Conservation (phyloP, 768 basidiomycete genomes). For the Lentinula aciculospora region DNA sequence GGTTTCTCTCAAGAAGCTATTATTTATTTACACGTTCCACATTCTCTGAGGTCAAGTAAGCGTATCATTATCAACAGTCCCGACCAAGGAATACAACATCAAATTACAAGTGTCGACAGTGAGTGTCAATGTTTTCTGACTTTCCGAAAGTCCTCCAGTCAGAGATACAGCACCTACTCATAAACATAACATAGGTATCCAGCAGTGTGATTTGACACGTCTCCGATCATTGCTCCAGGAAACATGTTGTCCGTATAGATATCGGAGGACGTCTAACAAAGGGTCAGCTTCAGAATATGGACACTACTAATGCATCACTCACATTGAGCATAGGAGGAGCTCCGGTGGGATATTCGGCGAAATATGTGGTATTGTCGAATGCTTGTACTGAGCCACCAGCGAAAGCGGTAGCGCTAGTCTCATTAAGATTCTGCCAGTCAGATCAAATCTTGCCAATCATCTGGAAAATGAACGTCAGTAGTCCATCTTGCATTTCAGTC, state of each 20-base stretch:
- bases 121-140: too few species aligned
- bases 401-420: neutral
- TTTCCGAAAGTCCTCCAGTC: too few species aligned
- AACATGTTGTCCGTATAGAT: constrained; percentile 23
- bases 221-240: constrained; percentile 15
- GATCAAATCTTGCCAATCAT: constrained; percentile 9
- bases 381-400: constrained; percentile 3
- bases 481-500: too few species aligned
- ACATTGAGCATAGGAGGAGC: constrained; percentile 5
- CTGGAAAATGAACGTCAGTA: neutral
- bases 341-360: constrained; percentile 5
- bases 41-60: too few species aligned
- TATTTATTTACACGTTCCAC: too few species aligned
- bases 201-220: constrained; percentile 23
- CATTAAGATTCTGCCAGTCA: constrained; percentile 5
- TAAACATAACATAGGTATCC: constrained; percentile 28
- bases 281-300: neutral
- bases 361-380: constrained; percentile 6
- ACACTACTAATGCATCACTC: constrained; percentile 22
- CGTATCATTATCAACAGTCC: too few species aligned
- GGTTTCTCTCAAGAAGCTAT: too few species aligned
- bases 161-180: constrained; percentile 16
- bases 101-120: too few species aligned
- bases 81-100: too few species aligned
- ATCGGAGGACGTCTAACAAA: neutral